Base-by-base conservation (phyloP, 140 eudicot species). In the Oenanthe javanica region DNA sequence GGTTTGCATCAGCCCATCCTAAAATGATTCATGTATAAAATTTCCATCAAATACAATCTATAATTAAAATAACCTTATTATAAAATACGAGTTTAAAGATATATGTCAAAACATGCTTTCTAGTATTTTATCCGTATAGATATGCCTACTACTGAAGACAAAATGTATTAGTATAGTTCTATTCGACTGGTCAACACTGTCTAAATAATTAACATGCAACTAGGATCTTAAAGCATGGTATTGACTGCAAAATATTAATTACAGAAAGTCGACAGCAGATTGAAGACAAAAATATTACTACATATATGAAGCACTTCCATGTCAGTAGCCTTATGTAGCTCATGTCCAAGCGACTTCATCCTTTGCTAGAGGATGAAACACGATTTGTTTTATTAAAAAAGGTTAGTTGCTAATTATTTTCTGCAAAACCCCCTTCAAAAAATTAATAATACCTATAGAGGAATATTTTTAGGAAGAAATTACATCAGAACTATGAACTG, bases 1-100 rank as follows among this genome's bases (percentile, higher is more conserved):
- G 2, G 78, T 75, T n/a, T 75, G 59, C 78, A 75, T 75, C 23
- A 47, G 19, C 21, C 78, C 78, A 18, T 75, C 78, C 77, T 73
- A 16, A 73, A 72, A 23, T 43, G 49, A 2, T 36, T 42, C 76
- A 6, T 36, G 23, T 36, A 13, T 38, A 38, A 12, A 47, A 70
- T 40, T 70, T 70, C 45, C 15, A 11, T 10, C 19, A 13, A 31
- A 67, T 18, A 31, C 45, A 67, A 27, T 67, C 7, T 11, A 59
- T n/a, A 59, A n/a, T 6, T 27, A 59, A 13, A 1, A 8, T 9
- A 21, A 1, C 31, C n/a, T 23, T 10, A 0, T 5, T n/a, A 61
- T 8, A 9, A n/a, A 1, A 9, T 8, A 1, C 3, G 14, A 61
- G 14, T 23, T 61, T 2, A n/a, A 0, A n/a, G 69, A 16, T 54